These are phyloP conservation scores for Chlorella ohadii DNA, from an alignment of 139 green algal species.

Conservation along the genomic window DNA sequence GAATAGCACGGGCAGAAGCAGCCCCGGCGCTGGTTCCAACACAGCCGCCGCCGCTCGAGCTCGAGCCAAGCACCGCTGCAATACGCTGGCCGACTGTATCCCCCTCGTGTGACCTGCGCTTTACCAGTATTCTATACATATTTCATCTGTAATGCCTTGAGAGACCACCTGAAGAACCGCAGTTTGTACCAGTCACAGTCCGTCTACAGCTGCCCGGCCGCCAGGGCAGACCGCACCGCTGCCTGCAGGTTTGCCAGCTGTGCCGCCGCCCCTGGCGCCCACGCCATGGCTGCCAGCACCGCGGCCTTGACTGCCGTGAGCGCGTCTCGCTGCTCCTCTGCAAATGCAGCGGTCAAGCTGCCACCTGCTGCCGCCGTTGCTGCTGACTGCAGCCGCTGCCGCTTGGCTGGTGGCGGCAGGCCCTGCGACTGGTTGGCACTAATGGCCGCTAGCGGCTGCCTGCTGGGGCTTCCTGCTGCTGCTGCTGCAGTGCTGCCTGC, in stretches of 20 bases:
- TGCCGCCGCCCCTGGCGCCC: not conserved
- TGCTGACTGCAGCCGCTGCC: not conserved
- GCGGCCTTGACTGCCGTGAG: not conserved
- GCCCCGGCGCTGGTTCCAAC: too few species aligned
- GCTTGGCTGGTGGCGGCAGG: not conserved
- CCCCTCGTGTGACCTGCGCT: too few species aligned
- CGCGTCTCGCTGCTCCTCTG: not conserved
- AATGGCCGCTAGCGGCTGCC: not conserved
- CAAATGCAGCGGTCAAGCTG: too few species aligned
- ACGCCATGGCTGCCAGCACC: not conserved
- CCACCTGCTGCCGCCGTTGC: not conserved
- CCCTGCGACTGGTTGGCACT: not conserved
- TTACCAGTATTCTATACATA: too few species aligned
- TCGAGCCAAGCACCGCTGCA: too few species aligned
- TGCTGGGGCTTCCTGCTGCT: not conserved
- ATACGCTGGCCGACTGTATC: too few species aligned
- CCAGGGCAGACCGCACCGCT: not conserved
- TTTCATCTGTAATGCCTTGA: too few species aligned
- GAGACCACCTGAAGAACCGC: too few species aligned
- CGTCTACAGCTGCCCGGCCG: not conserved
- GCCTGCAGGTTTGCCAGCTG: conserved; percentile 4
- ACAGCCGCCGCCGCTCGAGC: too few species aligned
- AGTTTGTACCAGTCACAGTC: too few species aligned
- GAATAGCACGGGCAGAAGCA: not conserved
- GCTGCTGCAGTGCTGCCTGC: not conserved